Evolutionary conservation across 176 grass and related monocot genomes (phyloP), one percentile per base, ranked within the genome.

Genomic region (Calamus simplicifolius): DNA sequence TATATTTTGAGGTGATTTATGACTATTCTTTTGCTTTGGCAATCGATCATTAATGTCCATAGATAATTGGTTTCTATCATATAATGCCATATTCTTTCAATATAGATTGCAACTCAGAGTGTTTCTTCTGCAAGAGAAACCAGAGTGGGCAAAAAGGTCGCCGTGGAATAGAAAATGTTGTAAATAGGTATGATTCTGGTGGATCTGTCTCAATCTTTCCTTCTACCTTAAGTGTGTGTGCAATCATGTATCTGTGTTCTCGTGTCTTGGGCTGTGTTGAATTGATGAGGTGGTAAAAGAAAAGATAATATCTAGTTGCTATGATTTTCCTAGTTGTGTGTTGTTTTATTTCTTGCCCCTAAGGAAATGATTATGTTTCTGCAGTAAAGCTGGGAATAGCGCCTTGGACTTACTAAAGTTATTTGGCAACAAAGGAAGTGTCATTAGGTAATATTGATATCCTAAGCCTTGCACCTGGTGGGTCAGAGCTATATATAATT

Each of bases 91-190:
- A 43, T 43, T 43, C 35, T 43, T 10, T 2, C 12, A 43, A 2
- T 3, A 43, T 43, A 97, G 84, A 82, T 97, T 85, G 84, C 87
- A 77, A 78, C 84, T 49, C 93, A 98, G 63, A 88, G 78, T 4
- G 81, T 98, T 59, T 98, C 93, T 75, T 81, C 79, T 78, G 80
- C 87, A 70, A 83, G 84, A 70, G 87, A 98, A 79, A 80, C 85
- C 52, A 89, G 70, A 75, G 7, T 85, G 12, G 86, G 84, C 38
- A 98, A 97, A 79, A 97, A 98, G 58, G 79, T 61, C 80, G 87
- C 27, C 87, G 84, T 30, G 84, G 56, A 71, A 19, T 82, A 73
- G 87, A 90, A 67, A 85, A 73, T 73, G 52, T 76, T 63, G 67
- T 77, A 27, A 90, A 85, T 66, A 90, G 87, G 87, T 90, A 19